These are phyloP conservation scores for Phytophthora chlamydospora DNA, from an alignment of 352 stramenopile genomes.

Conservation along the genomic window DNA sequence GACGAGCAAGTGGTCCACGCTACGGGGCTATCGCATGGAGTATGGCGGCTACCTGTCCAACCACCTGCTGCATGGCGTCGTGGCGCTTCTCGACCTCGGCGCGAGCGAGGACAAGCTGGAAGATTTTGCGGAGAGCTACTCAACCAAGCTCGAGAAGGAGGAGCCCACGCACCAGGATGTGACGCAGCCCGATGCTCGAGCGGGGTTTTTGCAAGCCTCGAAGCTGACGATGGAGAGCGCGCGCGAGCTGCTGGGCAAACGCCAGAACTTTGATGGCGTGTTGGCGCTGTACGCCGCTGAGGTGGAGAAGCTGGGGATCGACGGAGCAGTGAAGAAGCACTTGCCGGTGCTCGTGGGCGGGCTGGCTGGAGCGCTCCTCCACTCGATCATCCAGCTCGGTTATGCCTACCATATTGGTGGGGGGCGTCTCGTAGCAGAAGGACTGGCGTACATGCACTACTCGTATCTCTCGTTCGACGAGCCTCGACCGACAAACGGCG, in stretches of 20 bases:
- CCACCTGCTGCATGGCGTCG: slow-evolving; percentile 43
- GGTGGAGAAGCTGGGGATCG: slow-evolving; percentile 34
- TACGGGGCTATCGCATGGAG: slow-evolving; percentile 42
- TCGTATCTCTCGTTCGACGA: slow-evolving; percentile 44
- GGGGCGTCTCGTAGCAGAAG: slow-evolving; percentile 43
- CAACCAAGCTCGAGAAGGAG: slow-evolving; percentile 34
- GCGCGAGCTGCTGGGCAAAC: slow-evolving; percentile 31
- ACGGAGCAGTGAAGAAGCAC: slow-evolving; percentile 40
- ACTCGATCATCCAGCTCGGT: slow-evolving; percentile 48
- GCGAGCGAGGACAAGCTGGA: slow-evolving; percentile 39
- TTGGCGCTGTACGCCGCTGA: slow-evolving; percentile 36
- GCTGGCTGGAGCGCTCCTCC: slow-evolving; percentile 44
- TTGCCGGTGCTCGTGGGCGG: slow-evolving; percentile 41
- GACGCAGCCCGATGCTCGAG: slow-evolving; percentile 12
- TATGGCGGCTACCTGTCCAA: slow-evolving; percentile 43
- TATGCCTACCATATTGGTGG: slow-evolving; percentile 48
- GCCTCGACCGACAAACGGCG: slow-evolving; percentile 6
- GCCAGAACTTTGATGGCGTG: slow-evolving; percentile 40
- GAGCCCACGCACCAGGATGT: slow-evolving; percentile 21
- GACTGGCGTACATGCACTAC: slow-evolving; percentile 47
- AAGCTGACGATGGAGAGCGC: slow-evolving; percentile 33
- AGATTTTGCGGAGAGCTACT: slow-evolving; percentile 33
- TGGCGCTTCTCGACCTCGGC: slow-evolving; percentile 40
- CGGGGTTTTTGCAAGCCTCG: slow-evolving; percentile 15
- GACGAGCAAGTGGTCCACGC: slow-evolving; percentile 33